Base-by-base conservation (phyloP, 106 monocot genomes). In the Dioscorea dumetorum region DNA sequence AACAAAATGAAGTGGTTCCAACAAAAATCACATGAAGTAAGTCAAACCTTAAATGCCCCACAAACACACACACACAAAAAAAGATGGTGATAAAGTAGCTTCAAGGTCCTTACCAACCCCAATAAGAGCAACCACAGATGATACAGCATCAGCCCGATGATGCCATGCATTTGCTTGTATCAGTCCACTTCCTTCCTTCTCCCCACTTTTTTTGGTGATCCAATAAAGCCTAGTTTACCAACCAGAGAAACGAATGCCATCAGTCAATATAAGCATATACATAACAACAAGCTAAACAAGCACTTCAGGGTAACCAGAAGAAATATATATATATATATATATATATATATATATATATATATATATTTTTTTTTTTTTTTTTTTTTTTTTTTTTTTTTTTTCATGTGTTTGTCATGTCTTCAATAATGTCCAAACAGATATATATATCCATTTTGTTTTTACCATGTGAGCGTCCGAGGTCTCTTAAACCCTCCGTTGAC, bases 151-250 rank as follows among this genome's bases (percentile, higher is more conserved):
- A 70, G 92, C 70, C 66, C 89, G 91, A 68, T 99, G 92, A 57
- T 90, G 97, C 97, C 97, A 99, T 68, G 92, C 92, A 87, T 92
- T 99, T 75, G 97, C 97, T 79, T 87, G 92, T 89, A 99, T 87
- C 61, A 99, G 69, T 58, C 79, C 87, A 77, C 97, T 92, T 58
- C 97, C 92, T 73, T 87, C 82, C 69, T 70, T 89, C 74, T 99
- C 97, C 13, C 97, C 97, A 74, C 78, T 92, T 67, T 59, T 84
- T 82, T 87, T 99, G 49, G 97, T 99, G 51, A 99, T 87, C 92
- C 89, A 90, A 66, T 81, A 99, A 70, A 99, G 87, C 78, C 97
- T 92, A 22, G 35, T 35, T 67, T 58, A 50, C 17, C 20, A 64
- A 67, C 57, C 22, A 68, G 5, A 75, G 48, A 57, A 72, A 34